phyloP scores from a whole-genome alignment of 371 early-diverging fungal species.

The Ecytonucleospora hepatopenaei region DNA sequence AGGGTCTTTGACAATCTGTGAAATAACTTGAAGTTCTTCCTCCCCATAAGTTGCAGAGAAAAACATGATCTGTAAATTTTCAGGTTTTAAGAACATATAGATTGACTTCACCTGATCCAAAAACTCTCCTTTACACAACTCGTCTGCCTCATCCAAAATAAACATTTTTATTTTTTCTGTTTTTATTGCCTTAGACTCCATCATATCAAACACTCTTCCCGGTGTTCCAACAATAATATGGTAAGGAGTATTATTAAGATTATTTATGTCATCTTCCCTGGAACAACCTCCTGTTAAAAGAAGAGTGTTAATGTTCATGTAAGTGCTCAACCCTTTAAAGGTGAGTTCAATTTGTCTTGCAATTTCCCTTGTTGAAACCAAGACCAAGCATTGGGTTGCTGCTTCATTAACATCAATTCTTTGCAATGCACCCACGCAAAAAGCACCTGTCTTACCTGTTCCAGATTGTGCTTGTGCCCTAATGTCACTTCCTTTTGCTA shows the following conservation, averaged over 20 bases:
- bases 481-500: constrained; percentile 74
- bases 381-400: constrained; percentile 83
- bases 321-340: constrained; percentile 71
- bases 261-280: constrained; percentile 73
- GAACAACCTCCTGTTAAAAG: constrained; percentile 90
- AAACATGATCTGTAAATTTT: constrained; percentile 85
- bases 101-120: constrained; percentile 93
- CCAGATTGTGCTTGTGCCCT: constrained; percentile 62
- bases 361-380: constrained; percentile 94
- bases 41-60: constrained; percentile 87
- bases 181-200: constrained; percentile 70
- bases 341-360: constrained; percentile 87
- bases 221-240: constrained; percentile 97
- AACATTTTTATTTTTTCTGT: constrained; percentile 81
- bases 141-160: constrained; percentile 97
- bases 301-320: constrained; percentile 81
- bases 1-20: constrained; percentile 84
- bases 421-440: constrained; percentile 87
- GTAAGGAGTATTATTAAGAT: constrained; percentile 63
- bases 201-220: constrained; percentile 95
- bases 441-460: constrained; percentile 99
- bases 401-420: constrained; percentile 67
- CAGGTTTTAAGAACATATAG: constrained; percentile 71
- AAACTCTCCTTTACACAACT: constrained; percentile 88
- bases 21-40: constrained; percentile 87